These are phyloP conservation scores for Ophiocordyceps robertsii DNA, from an alignment of 2,329 filamentous ascomycete genomes.

Conservation along the genomic window DNA sequence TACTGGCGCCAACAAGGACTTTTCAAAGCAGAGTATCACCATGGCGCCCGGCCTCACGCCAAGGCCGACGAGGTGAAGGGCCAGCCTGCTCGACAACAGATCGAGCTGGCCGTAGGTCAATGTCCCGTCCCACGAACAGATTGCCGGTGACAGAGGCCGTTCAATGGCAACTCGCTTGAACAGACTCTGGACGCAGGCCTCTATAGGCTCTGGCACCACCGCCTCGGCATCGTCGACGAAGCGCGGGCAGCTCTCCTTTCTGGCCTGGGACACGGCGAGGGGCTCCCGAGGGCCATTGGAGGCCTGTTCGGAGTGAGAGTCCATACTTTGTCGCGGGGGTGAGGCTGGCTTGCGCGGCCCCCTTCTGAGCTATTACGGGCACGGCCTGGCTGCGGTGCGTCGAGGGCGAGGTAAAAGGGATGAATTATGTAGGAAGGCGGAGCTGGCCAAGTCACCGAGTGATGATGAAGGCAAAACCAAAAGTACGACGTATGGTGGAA, in stretches of 20 bases:
- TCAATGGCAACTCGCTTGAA: constrained; percentile 1
- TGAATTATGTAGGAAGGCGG: too few species aligned
- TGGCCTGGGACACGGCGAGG: neutral
- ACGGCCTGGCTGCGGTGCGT: neutral
- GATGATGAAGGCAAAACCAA: neutral
- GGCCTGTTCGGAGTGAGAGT: neutral
- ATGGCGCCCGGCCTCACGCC: neutral
- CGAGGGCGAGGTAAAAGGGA: neutral
- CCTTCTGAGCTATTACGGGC: neutral
- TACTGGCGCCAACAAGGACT: constrained; percentile 10
- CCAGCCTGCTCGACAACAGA: constrained; percentile 1
- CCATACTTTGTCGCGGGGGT: neutral
- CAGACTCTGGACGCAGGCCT: constrained; percentile 2
- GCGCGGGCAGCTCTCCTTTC: neutral
- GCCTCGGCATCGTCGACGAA: neutral
- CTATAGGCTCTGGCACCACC: neutral
- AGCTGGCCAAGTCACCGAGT: neutral
- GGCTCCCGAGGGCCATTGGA: neutral
- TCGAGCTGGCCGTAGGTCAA: constrained; percentile 3
- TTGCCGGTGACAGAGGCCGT: neutral
- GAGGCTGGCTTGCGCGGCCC: neutral
- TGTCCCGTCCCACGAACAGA: constrained; percentile 3
- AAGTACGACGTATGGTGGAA: neutral
- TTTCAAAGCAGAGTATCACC: constrained; percentile 7
- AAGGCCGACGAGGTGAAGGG: neutral